These are phyloP conservation scores for Phlebiopsis flavidoalba DNA, from an alignment of 768 basidiomycete species.

Conservation along the genomic window DNA sequence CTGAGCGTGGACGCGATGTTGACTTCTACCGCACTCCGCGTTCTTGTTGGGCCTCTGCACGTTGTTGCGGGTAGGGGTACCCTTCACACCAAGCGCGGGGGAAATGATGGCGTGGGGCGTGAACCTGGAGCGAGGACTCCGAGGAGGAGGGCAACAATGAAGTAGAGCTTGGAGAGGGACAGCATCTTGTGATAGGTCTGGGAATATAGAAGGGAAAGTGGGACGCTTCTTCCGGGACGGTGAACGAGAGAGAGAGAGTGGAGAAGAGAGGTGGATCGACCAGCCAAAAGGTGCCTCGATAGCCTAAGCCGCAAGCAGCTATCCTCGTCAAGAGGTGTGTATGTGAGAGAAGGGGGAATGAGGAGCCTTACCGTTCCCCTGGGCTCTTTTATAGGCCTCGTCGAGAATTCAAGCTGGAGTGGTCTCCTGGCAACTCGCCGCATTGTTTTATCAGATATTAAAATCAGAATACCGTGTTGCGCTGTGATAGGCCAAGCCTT, in stretches of 20 bases:
- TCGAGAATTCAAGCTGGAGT: background rate
- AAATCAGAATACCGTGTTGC: background rate
- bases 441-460: background rate
- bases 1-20: conserved; percentile 37
- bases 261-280: conserved; percentile 3
- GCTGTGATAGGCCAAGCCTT: background rate
- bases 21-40: conserved; percentile 38
- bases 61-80: conserved; percentile 20
- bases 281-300: conserved; percentile 6
- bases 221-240: conserved; percentile 10
- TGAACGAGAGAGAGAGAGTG: background rate
- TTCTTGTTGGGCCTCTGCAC: conserved; percentile 25
- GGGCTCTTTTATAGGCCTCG: background rate
- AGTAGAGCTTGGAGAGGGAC: conserved; percentile 24
- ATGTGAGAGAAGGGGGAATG: conserved; percentile 5
- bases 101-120: conserved; percentile 38
- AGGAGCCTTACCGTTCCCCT: background rate
- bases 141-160: conserved; percentile 27
- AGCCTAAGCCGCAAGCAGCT: conserved; percentile 4
- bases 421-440: conserved; percentile 1
- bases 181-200: conserved; percentile 18
- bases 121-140: conserved; percentile 31
- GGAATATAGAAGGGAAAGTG: background rate
- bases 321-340: conserved; percentile 14
- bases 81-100: conserved; percentile 35